These are phyloP conservation scores for Macrotyloma uniflorum DNA, from an alignment of 306 rosid species.

Conservation along the genomic window DNA sequence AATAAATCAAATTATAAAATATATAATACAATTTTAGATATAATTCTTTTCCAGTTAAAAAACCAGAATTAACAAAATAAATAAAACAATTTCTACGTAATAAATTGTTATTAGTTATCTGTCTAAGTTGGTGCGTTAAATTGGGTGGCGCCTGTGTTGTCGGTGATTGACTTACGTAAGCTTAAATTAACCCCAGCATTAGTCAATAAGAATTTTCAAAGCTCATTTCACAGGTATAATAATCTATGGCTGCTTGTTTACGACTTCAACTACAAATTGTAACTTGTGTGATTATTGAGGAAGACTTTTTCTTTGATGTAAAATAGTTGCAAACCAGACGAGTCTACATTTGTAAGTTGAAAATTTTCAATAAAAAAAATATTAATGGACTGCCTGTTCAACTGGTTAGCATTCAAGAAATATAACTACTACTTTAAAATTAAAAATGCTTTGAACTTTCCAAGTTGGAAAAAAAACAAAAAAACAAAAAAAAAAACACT, in stretches of 20 bases:
- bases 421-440: not conserved
- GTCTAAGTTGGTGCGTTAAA: not conserved
- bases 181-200: not conserved
- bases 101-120: not conserved
- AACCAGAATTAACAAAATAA: not conserved
- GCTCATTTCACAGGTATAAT: not conserved
- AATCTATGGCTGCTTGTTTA: constrained; percentile 6
- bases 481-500: not conserved
- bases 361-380: not conserved
- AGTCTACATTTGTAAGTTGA: not conserved
- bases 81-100: not conserved
- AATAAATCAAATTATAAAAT: constrained; percentile 8
- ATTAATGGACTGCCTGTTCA: not conserved
- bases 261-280: constrained; percentile 1
- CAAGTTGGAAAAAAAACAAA: not conserved
- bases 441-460: constrained; percentile 24
- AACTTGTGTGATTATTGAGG: constrained; percentile 1
- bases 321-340: not conserved
- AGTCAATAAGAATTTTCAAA: constrained; percentile 19
- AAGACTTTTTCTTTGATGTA: not conserved
- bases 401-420: constrained; percentile 11
- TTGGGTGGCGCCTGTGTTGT: constrained; percentile 4
- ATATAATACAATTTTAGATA: not conserved
- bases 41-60: not conserved
- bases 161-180: constrained; percentile 9